Evolutionary conservation across 75 land plant genomes (phyloP).

Genomic region (Selaginella moellendorffii): DNA sequence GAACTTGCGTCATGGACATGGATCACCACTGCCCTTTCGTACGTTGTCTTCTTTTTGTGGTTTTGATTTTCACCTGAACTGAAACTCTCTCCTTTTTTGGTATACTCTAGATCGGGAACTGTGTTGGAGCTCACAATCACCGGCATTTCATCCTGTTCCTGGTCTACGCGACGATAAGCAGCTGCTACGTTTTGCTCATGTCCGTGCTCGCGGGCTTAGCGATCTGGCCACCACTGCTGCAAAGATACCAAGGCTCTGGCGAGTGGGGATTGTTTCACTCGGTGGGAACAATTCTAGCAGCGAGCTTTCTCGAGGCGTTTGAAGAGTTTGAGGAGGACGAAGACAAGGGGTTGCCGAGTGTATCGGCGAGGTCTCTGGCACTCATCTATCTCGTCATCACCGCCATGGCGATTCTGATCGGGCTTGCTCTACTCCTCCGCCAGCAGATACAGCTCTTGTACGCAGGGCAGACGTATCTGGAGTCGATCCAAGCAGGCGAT

Average conservation of each 20-base stretch:
- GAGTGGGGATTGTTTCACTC: slow-evolving; percentile 12
- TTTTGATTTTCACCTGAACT: too few species aligned
- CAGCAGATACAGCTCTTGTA: slow-evolving; percentile 72
- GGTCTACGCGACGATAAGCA: slow-evolving; percentile 52
- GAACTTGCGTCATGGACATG: slow-evolving; percentile 80
- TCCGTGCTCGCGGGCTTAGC: slow-evolving; percentile 28
- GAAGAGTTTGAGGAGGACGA: slow-evolving; percentile 24
- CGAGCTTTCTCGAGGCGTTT: slow-evolving; percentile 20
- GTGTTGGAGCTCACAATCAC: slow-evolving; percentile 92
- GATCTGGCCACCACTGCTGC: slow-evolving; percentile 41
- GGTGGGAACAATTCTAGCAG: not conserved
- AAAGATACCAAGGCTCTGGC: not conserved
- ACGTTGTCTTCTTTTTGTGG: slow-evolving; percentile 27
- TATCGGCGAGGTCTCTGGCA: slow-evolving; percentile 45
- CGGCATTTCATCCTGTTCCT: slow-evolving; percentile 63
- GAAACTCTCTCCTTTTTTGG: too few species aligned
- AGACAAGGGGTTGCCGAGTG: slow-evolving; percentile 15
- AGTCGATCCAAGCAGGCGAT: slow-evolving; percentile 26
- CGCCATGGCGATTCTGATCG: slow-evolving; percentile 46
- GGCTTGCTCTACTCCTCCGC: slow-evolving; percentile 51
- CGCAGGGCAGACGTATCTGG: slow-evolving; percentile 57
- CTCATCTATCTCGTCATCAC: slow-evolving; percentile 62
- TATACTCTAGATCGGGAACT: slow-evolving; percentile 99
- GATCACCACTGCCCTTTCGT: slow-evolving; percentile 99
- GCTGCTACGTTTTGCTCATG: slow-evolving; percentile 51